Base-by-base conservation (phyloP, 228 moss, liverwort and hornwort species). In the Sphagnum magellanicum region DNA sequence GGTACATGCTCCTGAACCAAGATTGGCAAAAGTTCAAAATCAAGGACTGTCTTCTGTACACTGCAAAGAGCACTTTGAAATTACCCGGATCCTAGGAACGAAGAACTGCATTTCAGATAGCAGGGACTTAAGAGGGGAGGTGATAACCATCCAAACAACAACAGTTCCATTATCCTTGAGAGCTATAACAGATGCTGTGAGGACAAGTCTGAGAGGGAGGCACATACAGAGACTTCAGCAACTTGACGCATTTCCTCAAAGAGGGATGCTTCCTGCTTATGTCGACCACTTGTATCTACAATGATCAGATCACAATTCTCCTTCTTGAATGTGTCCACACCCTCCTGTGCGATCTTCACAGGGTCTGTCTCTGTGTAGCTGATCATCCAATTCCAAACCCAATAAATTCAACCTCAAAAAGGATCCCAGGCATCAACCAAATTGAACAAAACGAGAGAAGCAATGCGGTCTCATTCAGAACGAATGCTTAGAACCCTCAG, bases 181-280 rank as follows among this genome's bases (percentile, higher is more conserved):
- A 50, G 61, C 1, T 13, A 14, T 7, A 51, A 48, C 8, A 1
- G 10, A 4, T 10, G 14, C 4, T 5, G 9, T 6, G 48, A 5
- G 9, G 12, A 32, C 5, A 6, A 48, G 32, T 32, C 32, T 32
- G 32, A 32, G 32, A 32, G 32, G 32, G 32, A 32, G 32, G 32
- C 32, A 67, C 75, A 69, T 74, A 90, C 90, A 60, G 87, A 74
- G 72, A 83, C 88, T 86, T 88, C 86, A 50, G 80, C 84, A 69
- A 91, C 84, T 79, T 87, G 90, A 71, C 88, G 84, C 84, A 90
- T 90, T 77, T 90, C 88, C 77, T 94, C 91, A 74, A 91, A 83
- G 14, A 91, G 66, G 64, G 90, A 78, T 51, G 91, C 89, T 81
- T 91, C 88, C 81, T 90, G 86, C 73, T 91, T 88, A 61, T 88